A percentile compares a stretch with the other conserved stretches of the same genome.
Evolutionary conservation across 768 basidiomycete genomes (phyloP).

Genomic region (Leucosporidium creatinivorum): DNA sequence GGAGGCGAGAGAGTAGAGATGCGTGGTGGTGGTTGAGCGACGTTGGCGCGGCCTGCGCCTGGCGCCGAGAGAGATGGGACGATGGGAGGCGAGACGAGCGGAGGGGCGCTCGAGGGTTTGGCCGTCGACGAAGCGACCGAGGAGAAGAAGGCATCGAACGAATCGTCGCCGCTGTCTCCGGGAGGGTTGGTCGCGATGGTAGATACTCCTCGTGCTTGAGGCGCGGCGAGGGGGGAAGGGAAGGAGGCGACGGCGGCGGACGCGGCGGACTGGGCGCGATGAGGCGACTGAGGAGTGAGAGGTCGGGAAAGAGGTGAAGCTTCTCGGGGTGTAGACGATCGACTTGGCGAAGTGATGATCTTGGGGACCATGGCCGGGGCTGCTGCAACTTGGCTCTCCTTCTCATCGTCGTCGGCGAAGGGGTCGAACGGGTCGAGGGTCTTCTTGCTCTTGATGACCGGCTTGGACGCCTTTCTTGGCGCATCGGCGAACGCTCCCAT

Average conservation of each 20-base stretch:
- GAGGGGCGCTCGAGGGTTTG: neutral
- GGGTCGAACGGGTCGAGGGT: constrained; percentile 31
- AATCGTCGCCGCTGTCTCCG: constrained; percentile 8
- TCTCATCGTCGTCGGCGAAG: constrained; percentile 14
- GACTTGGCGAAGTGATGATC: too few relatives aligned
- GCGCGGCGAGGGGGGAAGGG: neutral
- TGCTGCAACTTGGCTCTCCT: neutral
- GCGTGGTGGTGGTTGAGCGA: neutral
- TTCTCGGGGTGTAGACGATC: too few relatives aligned
- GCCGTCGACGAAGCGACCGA: constrained; percentile 5
- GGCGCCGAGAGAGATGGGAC: neutral
- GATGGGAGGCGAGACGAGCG: neutral
- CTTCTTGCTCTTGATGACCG: neutral
- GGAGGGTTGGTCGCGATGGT: too few relatives aligned
- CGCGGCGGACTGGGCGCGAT: too few relatives aligned
- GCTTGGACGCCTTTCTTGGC: neutral
- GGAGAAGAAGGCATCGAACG: constrained; percentile 31
- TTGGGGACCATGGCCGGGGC: too few relatives aligned
- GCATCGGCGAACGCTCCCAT: constrained; percentile 17
- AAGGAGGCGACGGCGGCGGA: neutral
- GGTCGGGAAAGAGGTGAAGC: too few relatives aligned
- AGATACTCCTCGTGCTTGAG: neutral
- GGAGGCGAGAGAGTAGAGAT: neutral
- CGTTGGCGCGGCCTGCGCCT: neutral
- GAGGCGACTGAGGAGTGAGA: too few relatives aligned